A percentile compares a stretch with the other conserved stretches of the same genome.
These are phyloP conservation scores for Aspergillus hancockii DNA, from an alignment of 495 filamentous ascomycete genomes.

Conservation along the genomic window DNA sequence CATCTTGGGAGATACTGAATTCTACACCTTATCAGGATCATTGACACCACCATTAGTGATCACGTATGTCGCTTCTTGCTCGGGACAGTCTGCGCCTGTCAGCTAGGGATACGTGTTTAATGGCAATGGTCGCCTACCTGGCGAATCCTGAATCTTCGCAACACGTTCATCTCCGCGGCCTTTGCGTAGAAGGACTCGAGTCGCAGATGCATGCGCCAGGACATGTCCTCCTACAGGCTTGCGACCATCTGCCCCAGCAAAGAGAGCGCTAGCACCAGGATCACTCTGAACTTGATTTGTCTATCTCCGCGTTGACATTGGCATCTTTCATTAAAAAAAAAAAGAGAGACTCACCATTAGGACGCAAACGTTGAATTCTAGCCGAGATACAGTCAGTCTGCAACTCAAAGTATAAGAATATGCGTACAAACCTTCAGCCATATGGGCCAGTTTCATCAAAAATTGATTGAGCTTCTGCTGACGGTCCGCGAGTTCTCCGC, in stretches of 20 bases:
- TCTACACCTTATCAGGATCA: conserved; percentile 63
- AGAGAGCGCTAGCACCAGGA: conserved; percentile 78
- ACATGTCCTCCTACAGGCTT: conserved; percentile 79
- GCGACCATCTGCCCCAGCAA: conserved; percentile 74
- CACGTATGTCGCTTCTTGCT: conserved; percentile 75
- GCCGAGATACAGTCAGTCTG: conserved; percentile 9
- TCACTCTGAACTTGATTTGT: conserved; percentile 84
- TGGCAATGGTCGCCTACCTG: conserved; percentile 46
- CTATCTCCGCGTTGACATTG: conserved; percentile 21
- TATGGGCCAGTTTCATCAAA: conserved; percentile 66
- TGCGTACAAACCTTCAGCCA: conserved; percentile 62
- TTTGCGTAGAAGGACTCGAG: conserved; percentile 72
- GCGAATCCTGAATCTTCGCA: conserved; percentile 78
- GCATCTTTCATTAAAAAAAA: background rate
- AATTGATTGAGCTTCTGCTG: conserved; percentile 77
- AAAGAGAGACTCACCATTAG: conserved; percentile 56
- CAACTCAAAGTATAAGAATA: background rate
- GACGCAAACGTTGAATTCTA: conserved; percentile 78
- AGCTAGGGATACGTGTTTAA: background rate
- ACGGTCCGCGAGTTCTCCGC: conserved; percentile 73
- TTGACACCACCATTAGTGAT: conserved; percentile 79
- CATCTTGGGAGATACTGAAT: background rate
- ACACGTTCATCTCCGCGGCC: conserved; percentile 78
- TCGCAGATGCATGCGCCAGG: conserved; percentile 77
- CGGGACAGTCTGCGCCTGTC: conserved; percentile 61